phyloP scores from a whole-genome alignment of 2,329 filamentous ascomycete species.

The Fusarium redolens region DNA sequence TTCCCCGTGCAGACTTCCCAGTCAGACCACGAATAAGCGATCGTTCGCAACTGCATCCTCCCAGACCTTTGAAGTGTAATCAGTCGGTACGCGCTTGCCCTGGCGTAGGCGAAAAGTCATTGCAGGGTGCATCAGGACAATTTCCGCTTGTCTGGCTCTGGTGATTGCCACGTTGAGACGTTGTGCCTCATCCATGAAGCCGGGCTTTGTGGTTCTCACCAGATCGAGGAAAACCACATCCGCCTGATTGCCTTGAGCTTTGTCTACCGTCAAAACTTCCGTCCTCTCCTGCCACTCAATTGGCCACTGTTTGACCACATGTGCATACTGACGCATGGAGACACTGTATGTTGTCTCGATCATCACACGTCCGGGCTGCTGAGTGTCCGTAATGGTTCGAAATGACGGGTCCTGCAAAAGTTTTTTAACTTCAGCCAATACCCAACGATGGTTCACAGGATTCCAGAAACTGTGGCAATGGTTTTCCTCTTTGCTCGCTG shows the following conservation, averaged over 20 bases:
- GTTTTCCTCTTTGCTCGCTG: constrained; percentile 42
- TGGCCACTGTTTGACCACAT: constrained; percentile 45
- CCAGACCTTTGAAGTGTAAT: constrained; percentile 48
- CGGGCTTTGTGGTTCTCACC: constrained; percentile 53
- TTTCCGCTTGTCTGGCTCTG: constrained; percentile 57
- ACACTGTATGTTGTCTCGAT: constrained; percentile 58
- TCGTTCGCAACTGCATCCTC: constrained; percentile 43
- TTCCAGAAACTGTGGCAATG: constrained; percentile 56
- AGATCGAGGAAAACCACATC: constrained; percentile 62
- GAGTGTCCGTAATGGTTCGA: constrained; percentile 39
- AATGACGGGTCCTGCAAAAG: constrained; percentile 51
- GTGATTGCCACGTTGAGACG: constrained; percentile 60
- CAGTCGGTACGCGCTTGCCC: constrained; percentile 26
- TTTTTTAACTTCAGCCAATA: constrained; percentile 48
- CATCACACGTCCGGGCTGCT: constrained; percentile 52
- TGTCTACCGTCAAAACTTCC: constrained; percentile 58
- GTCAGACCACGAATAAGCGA: constrained; percentile 39
- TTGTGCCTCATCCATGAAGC: constrained; percentile 58
- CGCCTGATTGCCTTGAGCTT: constrained; percentile 59
- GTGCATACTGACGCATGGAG: constrained; percentile 51
- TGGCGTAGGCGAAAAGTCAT: constrained; percentile 46
- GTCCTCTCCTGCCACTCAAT: constrained; percentile 47
- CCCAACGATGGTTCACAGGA: constrained; percentile 51
- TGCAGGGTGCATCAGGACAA: constrained; percentile 57
- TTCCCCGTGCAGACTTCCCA: not conserved